A percentile compares a stretch with the other conserved stretches of the same genome.
Evolutionary conservation across 495 filamentous ascomycete genomes (phyloP).

Genomic region (Aspergillus funiculosus): DNA sequence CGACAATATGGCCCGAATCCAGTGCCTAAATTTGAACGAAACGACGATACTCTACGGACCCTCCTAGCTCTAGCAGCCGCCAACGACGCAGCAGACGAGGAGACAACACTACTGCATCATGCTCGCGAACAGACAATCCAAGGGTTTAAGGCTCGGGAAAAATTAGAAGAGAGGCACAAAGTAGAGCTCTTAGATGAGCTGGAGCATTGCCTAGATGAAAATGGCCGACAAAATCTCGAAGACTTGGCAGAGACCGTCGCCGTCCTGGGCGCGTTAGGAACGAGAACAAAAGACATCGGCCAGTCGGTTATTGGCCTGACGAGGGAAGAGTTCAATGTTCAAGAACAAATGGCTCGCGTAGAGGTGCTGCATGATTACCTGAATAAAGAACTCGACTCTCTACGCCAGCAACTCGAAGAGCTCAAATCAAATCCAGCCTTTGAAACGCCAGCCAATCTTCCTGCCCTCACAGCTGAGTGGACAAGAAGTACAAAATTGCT

Average conservation of each 20-base stretch:
- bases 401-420: slow-evolving; percentile 34
- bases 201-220: slow-evolving; percentile 37
- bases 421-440: slow-evolving; percentile 45
- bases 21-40: slow-evolving; percentile 71
- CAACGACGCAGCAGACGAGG: slow-evolving; percentile 80
- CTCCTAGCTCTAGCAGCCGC: slow-evolving; percentile 67
- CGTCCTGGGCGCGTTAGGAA: slow-evolving; percentile 30
- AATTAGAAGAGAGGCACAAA: slow-evolving; percentile 30
- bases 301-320: slow-evolving; percentile 41
- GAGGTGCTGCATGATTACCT: slow-evolving; percentile 50
- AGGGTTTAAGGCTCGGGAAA: slow-evolving; percentile 30
- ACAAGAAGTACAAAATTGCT: slow-evolving; percentile 56
- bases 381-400: slow-evolving; percentile 32
- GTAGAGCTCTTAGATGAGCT: slow-evolving; percentile 36
- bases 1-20: slow-evolving; percentile 59
- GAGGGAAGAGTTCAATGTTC: slow-evolving; percentile 35
- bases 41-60: slow-evolving; percentile 71
- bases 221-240: slow-evolving; percentile 29
- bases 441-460: slow-evolving; percentile 44
- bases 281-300: slow-evolving; percentile 31
- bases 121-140: slow-evolving; percentile 37
- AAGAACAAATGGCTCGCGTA: slow-evolving; percentile 46
- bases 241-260: slow-evolving; percentile 36
- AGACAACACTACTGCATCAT: slow-evolving; percentile 49
- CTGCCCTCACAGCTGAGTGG: slow-evolving; percentile 56